A percentile compares a stretch with the other conserved stretches of the same genome.
Conservation (phyloP, 148 eudicot genomes). For the Arbutus unedo region DNA sequence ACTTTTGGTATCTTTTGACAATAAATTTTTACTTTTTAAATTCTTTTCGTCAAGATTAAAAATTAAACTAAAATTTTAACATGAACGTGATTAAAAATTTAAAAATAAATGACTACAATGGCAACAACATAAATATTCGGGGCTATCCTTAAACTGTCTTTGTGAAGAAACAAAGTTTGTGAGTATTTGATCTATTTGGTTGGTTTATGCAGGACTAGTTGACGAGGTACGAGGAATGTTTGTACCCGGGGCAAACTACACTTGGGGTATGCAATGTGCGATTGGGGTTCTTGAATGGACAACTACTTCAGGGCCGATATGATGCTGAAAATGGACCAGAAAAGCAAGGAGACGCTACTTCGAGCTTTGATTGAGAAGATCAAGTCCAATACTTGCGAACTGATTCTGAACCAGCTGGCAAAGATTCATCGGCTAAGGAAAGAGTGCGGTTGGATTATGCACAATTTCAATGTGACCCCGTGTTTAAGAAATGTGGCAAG, state of each 20-base stretch:
- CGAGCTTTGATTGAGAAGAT: slow-evolving; percentile 18
- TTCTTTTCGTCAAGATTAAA: too few species aligned
- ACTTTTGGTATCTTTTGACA: too few species aligned
- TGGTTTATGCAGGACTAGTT: slow-evolving; percentile 21
- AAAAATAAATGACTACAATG: too few species aligned
- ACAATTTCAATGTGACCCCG: slow-evolving; percentile 17
- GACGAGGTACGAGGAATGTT: slow-evolving; percentile 28
- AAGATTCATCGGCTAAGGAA: slow-evolving; percentile 20
- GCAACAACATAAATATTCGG: too few species aligned
- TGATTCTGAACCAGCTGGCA: neutral
- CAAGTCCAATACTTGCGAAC: slow-evolving; percentile 22
- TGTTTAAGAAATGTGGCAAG: neutral
- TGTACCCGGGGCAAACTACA: slow-evolving; percentile 20
- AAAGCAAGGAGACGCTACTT: neutral
- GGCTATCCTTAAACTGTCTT: too few species aligned
- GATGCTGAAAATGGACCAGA: neutral
- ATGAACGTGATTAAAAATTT: too few species aligned
- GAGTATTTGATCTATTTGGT: neutral
- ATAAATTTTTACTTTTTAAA: too few species aligned
- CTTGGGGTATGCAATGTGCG: slow-evolving; percentile 26
- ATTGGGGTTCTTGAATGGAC: slow-evolving; percentile 34
- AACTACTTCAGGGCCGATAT: slow-evolving; percentile 14
- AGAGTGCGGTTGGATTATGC: slow-evolving; percentile 17
- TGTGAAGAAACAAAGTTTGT: too few species aligned
- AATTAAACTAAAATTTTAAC: too few species aligned